These are phyloP conservation scores for Colletotrichum tanaceti DNA, from an alignment of 2,329 filamentous ascomycete genomes.

Conservation along the genomic window DNA sequence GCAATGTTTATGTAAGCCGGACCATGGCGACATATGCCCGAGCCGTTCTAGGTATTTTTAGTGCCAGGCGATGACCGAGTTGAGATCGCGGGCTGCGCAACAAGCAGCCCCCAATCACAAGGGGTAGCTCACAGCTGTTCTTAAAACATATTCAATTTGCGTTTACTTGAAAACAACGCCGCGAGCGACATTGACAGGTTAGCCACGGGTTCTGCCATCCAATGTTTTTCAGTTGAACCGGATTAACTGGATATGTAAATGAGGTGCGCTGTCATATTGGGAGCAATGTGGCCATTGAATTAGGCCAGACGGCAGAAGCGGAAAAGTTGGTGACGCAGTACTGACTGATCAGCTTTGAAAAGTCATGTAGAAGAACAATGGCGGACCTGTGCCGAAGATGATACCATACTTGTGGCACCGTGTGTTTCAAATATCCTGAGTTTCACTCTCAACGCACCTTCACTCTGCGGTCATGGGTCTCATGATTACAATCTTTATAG, in stretches of 20 bases:
- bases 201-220: background rate
- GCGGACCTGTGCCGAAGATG: slow-evolving; percentile 2
- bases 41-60: no score
- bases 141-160: no score
- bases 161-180: background rate
- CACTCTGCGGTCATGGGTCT: background rate
- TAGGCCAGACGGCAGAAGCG: background rate
- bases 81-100: background rate
- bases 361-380: background rate
- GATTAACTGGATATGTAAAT: background rate
- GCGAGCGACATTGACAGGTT: no score
- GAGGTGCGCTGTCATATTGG: background rate
- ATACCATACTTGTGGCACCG: slow-evolving; percentile 6
- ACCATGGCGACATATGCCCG: background rate
- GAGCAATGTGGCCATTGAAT: background rate
- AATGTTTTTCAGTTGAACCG: no score
- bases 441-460: background rate
- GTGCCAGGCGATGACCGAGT: background rate
- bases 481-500: background rate
- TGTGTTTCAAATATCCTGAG: slow-evolving; percentile 15
- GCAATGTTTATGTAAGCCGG: background rate
- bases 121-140: background rate
- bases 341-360: background rate
- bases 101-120: no score
- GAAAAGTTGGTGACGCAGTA: background rate